Percentiles rank a stretch among this genome's conserved stretches.
These are phyloP conservation scores for Aspergillus transmontanensis DNA, from an alignment of 2,329 filamentous ascomycete species.

Conservation along the genomic window DNA sequence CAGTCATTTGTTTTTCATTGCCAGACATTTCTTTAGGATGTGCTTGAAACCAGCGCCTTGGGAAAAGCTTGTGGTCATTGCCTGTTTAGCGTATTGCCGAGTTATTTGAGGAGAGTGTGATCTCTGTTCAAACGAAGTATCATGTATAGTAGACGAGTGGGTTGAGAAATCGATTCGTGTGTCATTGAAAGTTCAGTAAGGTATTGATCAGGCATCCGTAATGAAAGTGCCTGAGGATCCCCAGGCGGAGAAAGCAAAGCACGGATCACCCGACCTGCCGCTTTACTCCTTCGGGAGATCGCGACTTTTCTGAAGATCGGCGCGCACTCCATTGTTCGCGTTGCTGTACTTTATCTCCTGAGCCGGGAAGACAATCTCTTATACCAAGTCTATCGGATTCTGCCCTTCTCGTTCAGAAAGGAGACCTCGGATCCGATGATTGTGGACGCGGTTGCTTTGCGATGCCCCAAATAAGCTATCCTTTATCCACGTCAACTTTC, in stretches of 20 bases:
- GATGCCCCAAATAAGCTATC: constrained; percentile 30
- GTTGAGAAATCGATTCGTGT: constrained; percentile 1
- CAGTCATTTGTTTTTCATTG: background rate
- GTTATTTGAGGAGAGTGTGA: background rate
- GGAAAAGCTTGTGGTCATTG: background rate
- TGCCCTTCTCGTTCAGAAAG: background rate
- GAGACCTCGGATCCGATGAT: constrained; percentile 12
- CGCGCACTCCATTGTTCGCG: constrained; percentile 28
- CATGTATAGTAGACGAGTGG: constrained; percentile 22
- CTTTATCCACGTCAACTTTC: constrained; percentile 25
- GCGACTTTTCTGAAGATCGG: constrained; percentile 36
- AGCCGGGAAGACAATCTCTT: background rate
- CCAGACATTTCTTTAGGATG: background rate
- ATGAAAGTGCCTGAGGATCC: background rate
- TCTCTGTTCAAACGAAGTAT: constrained; percentile 10
- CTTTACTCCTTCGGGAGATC: constrained; percentile 36
- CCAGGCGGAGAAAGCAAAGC: constrained; percentile 24
- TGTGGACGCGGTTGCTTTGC: constrained; percentile 23
- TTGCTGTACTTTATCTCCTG: constrained; percentile 15
- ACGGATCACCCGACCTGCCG: constrained; percentile 34
- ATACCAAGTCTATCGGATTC: background rate
- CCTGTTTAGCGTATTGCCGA: background rate
- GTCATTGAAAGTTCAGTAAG: background rate
- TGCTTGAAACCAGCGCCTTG: background rate
- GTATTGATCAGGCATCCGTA: background rate